Conservation (phyloP, 2,329 filamentous ascomycete genomes). For the Phaeosphaeriaceae sp. region DNA sequence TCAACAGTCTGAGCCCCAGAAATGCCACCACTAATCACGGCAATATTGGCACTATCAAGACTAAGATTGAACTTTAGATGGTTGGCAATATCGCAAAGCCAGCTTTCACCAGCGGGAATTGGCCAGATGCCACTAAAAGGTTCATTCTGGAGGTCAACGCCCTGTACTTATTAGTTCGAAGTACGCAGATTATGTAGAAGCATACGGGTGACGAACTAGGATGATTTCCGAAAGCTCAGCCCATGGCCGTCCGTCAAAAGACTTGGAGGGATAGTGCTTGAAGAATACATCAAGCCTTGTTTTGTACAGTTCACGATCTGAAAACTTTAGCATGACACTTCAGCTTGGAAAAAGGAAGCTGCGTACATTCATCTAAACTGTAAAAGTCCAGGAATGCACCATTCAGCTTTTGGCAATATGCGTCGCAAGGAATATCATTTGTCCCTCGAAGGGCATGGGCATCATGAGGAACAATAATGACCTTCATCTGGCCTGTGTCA, state of each 20-base stretch:
- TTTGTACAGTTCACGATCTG: slow-evolving; percentile 39
- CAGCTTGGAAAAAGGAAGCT: neutral
- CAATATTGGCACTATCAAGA: slow-evolving; percentile 37
- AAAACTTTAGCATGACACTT: neutral
- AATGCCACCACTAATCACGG: slow-evolving; percentile 45
- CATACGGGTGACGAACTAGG: slow-evolving; percentile 23
- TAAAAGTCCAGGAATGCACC: slow-evolving; percentile 47
- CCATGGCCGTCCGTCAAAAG: slow-evolving; percentile 42
- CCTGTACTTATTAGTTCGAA: slow-evolving; percentile 21
- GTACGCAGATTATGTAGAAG: neutral
- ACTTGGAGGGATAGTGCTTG: slow-evolving; percentile 43
- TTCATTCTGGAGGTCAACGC: slow-evolving; percentile 44
- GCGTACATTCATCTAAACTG: slow-evolving; percentile 35
- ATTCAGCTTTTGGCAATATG: slow-evolving; percentile 40
- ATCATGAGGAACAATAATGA: slow-evolving; percentile 46
- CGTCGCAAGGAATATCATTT: slow-evolving; percentile 43
- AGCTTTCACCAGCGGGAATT: slow-evolving; percentile 42
- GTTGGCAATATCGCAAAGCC: slow-evolving; percentile 45
- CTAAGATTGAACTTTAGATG: slow-evolving; percentile 38
- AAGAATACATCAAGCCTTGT: slow-evolving; percentile 42
- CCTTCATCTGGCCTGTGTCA: slow-evolving; percentile 38
- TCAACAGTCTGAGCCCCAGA: slow-evolving; percentile 34
- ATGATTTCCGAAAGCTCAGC: slow-evolving; percentile 39
- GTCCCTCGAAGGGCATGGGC: slow-evolving; percentile 40
- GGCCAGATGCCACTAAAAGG: slow-evolving; percentile 45